These are phyloP conservation scores for Stentor roeselii DNA, from an alignment of 73 alveolate species.

Conservation along the genomic window DNA sequence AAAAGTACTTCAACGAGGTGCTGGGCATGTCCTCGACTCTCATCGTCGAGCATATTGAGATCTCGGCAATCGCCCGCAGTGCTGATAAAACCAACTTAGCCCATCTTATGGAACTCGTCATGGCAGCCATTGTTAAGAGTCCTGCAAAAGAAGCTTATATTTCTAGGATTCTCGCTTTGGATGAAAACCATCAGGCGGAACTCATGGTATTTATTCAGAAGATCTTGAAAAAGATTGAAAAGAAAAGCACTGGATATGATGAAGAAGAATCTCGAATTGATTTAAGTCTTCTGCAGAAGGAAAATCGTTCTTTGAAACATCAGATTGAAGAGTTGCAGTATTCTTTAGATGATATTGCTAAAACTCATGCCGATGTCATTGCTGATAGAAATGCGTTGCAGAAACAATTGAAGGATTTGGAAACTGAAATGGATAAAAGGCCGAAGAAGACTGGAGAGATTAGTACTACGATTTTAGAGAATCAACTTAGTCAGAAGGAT, in stretches of 20 bases:
- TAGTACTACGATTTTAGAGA: background rate
- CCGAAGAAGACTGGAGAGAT: constrained; percentile 3
- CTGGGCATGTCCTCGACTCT: background rate
- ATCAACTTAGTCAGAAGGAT: background rate
- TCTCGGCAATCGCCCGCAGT: constrained; percentile 16
- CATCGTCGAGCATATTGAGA: constrained; percentile 4
- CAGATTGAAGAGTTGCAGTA: background rate
- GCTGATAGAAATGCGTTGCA: background rate
- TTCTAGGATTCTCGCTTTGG: background rate
- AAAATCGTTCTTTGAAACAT: background rate
- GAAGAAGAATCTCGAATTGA: background rate
- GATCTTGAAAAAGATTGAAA: background rate
- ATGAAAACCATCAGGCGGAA: constrained; percentile 7
- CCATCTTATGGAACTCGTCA: background rate
- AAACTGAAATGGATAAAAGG: background rate
- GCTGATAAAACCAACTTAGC: background rate
- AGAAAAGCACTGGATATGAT: background rate
- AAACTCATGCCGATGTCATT: background rate
- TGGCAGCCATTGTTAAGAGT: constrained; percentile 14
- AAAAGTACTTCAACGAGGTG: constrained; percentile 6
- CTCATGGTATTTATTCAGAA: constrained; percentile 24
- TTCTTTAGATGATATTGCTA: background rate
- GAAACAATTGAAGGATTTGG: constrained; percentile 3
- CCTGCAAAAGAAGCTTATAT: constrained; percentile 18
- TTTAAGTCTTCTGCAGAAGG: background rate